Base-by-base conservation (phyloP, 306 rosid species). In the Cucurbita argyrosperma region DNA sequence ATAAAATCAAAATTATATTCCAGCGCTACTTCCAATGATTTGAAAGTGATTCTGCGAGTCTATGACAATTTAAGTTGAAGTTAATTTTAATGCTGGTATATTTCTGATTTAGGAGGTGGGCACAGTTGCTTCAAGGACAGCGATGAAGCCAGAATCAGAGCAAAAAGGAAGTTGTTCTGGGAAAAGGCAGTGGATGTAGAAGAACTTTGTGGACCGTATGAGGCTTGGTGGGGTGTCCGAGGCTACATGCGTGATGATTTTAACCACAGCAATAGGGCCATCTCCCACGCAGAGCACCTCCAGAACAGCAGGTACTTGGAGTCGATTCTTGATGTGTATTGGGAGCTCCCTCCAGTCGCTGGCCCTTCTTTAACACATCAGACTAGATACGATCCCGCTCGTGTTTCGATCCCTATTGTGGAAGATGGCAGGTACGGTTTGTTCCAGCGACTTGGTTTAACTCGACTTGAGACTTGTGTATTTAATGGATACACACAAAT, bases 361-460 rank as follows among this genome's bases (percentile, higher is more conserved):
- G 99, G 99, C 51, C 99, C 99, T 42, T 95, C 99, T 59, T 92
- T 95, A 75, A 95, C 99, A 45, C 99, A 95, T 83, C 99, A 95
- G 80, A 88, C 91, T 64, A 84, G 99, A 73, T 95, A 91, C 62
- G 97, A 95, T 83, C 99, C 99, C 35, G 99, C 97, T 77, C 99
- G 99, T 43, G 77, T 86, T 56, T 76, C 90, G 42, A 80, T 79
- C 72, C 97, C 99, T 15, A 83, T 95, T 61, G 88, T 95, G 19
- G 97, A 91, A 88, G 99, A 95, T 60, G 97, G 99, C 38, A 89
- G 96, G 57, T 89, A 80, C 71, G 89, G 99, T 66, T 85, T 91
- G 79, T 95, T 89, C 84, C 80, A 81, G 65, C 82, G 92, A 77
- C 91, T 95, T 72, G 99, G 97, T 77, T 79, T 95, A 67, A 76